These are phyloP conservation scores for Lichina pygmaea DNA, from an alignment of 495 filamentous ascomycete species.

Conservation along the genomic window DNA sequence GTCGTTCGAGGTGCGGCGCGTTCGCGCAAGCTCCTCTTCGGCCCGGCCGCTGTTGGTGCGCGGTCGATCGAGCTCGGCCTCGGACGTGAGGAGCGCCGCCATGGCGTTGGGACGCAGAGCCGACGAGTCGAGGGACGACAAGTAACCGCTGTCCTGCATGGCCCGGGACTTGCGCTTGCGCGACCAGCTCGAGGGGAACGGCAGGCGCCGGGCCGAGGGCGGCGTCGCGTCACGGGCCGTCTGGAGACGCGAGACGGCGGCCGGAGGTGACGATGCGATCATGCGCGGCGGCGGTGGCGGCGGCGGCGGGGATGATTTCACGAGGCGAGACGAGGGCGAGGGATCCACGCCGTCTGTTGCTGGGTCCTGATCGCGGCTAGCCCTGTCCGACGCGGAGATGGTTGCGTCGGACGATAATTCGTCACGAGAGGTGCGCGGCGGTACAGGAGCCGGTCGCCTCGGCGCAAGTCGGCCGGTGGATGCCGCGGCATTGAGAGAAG, in stretches of 20 bases:
- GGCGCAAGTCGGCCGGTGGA: too few relatives aligned
- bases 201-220: slow-evolving; percentile 34
- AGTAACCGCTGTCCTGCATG: slow-evolving; percentile 90
- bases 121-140: slow-evolving; percentile 90
- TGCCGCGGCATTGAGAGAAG: not conserved
- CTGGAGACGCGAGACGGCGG: slow-evolving; percentile 26
- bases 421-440: slow-evolving; percentile 8
- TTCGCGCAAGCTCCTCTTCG: slow-evolving; percentile 86
- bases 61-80: slow-evolving; percentile 40
- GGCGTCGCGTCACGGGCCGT: slow-evolving; percentile 45
- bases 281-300: slow-evolving; percentile 23
- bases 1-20: slow-evolving; percentile 77
- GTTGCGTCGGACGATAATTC: slow-evolving; percentile 91
- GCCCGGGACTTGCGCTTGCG: slow-evolving; percentile 46
- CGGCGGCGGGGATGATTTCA: slow-evolving; percentile 32
- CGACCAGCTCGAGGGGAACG: slow-evolving; percentile 28
- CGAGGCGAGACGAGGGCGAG: slow-evolving; percentile 11
- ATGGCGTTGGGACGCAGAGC: slow-evolving; percentile 41
- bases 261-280: not conserved
- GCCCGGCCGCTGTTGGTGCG: slow-evolving; percentile 68
- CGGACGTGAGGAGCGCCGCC: slow-evolving; percentile 37
- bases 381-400: slow-evolving; percentile 52
- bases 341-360: slow-evolving; percentile 15
- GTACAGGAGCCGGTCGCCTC: not conserved
- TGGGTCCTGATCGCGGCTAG: slow-evolving; percentile 36